Conservation (phyloP, 2,329 filamentous ascomycete genomes). For the Aspergillus luchuensis region DNA sequence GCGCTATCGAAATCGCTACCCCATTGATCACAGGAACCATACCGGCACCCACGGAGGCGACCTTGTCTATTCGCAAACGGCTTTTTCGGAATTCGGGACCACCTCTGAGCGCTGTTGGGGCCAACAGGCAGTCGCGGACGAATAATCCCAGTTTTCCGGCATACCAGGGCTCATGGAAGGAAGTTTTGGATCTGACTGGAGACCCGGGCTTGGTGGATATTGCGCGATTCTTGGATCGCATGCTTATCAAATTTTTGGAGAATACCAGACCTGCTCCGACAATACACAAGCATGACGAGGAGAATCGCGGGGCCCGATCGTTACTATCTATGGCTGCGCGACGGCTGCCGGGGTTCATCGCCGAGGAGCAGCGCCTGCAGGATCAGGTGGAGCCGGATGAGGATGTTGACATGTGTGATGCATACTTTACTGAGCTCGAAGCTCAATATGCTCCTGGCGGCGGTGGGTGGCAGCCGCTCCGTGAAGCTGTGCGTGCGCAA, state of each 20-base stretch:
- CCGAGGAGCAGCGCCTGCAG: slow-evolving; percentile 39
- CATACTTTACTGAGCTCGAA: slow-evolving; percentile 47
- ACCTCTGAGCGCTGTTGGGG: slow-evolving; percentile 10
- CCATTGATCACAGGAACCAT: slow-evolving; percentile 43
- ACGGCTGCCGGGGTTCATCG: slow-evolving; percentile 42
- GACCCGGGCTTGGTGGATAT: slow-evolving; percentile 39
- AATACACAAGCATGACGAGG: slow-evolving; percentile 1
- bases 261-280: slow-evolving; percentile 31
- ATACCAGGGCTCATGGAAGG: slow-evolving; percentile 39
- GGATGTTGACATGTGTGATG: slow-evolving; percentile 44
- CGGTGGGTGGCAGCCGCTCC: slow-evolving; percentile 44
- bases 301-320: slow-evolving; percentile 34
- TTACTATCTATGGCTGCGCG: slow-evolving; percentile 41
- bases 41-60: slow-evolving; percentile 20
- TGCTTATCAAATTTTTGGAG: slow-evolving; percentile 41
- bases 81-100: slow-evolving; percentile 18
- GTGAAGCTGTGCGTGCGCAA: slow-evolving; percentile 44
- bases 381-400: slow-evolving; percentile 36
- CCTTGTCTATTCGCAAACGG: slow-evolving; percentile 26
- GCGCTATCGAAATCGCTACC: slow-evolving; percentile 46
- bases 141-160: slow-evolving; percentile 31
- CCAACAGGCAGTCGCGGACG: slow-evolving; percentile 23
- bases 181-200: slow-evolving; percentile 34
- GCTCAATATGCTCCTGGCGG: slow-evolving; percentile 38
- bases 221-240: slow-evolving; percentile 35